Conservation (phyloP, 352 stramenopile genomes). For the Aphanomyces invadans region DNA sequence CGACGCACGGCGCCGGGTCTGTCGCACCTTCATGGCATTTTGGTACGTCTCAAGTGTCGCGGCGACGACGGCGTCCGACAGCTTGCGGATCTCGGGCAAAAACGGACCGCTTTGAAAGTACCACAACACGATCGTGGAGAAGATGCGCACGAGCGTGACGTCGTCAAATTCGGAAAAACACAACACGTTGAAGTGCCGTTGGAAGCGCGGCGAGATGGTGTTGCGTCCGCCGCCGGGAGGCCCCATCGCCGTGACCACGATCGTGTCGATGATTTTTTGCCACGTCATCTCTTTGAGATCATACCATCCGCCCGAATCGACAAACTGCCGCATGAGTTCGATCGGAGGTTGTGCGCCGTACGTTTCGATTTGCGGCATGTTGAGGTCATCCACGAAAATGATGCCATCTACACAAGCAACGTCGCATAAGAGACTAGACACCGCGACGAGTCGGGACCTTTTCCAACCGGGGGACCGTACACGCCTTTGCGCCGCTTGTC, state of each 20-base stretch:
- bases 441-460: conserved; percentile 34
- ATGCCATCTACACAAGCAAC: conserved; percentile 30
- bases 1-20: neutral
- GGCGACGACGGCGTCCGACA: conserved; percentile 72
- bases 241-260: conserved; percentile 87
- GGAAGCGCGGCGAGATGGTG: conserved; percentile 81
- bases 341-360: conserved; percentile 91
- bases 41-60: conserved; percentile 90
- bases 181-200: conserved; percentile 90
- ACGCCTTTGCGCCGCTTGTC: conserved; percentile 90
- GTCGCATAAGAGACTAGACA: neutral
- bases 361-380: conserved; percentile 92
- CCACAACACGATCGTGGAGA: conserved; percentile 86
- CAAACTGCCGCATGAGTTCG: conserved; percentile 86
- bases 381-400: conserved; percentile 92
- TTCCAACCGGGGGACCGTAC: conserved; percentile 84
- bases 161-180: conserved; percentile 93
- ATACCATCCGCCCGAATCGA: conserved; percentile 88
- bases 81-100: conserved; percentile 53
- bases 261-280: conserved; percentile 86
- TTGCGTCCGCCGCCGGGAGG: conserved; percentile 87
- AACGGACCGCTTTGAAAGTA: conserved; percentile 73
- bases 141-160: conserved; percentile 87
- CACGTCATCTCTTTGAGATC: conserved; percentile 91
- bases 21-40: conserved; percentile 48